Evolutionary conservation across 495 filamentous ascomycete genomes (phyloP).

Genomic region (Neurospora cerealis): DNA sequence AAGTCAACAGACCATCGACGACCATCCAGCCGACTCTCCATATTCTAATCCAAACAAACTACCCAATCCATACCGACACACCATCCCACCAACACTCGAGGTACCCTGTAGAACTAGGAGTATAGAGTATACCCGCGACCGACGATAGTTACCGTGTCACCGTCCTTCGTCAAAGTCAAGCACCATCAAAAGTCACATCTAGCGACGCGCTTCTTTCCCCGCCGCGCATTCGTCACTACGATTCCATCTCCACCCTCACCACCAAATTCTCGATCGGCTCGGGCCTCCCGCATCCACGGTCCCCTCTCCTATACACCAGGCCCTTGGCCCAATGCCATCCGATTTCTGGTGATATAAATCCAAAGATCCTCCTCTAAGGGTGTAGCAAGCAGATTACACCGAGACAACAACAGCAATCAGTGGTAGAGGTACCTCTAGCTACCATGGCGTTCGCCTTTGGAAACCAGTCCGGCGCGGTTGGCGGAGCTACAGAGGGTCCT

Average conservation of each 20-base stretch:
- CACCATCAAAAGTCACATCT: no score
- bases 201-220: not conserved
- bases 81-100: not conserved
- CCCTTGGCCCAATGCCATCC: not conserved
- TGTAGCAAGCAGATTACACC: no score
- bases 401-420: not conserved
- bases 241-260: not conserved
- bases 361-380: not conserved
- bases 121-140: not conserved
- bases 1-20: not conserved
- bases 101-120: not conserved
- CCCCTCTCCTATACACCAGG: not conserved
- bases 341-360: not conserved
- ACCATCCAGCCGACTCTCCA: not conserved
- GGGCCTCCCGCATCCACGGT: not conserved
- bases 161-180: not conserved
- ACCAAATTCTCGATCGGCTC: not conserved
- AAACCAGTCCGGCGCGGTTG: slow-evolving; percentile 24
- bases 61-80: not conserved
- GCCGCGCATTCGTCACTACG: not conserved
- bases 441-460: slow-evolving; percentile 61
- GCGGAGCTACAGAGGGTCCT: slow-evolving; percentile 38
- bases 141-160: not conserved
- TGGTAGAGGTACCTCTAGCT: not conserved
- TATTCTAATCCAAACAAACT: not conserved